Evolutionary conservation across 1,284 basidiomycete species (phyloP).

Genomic region (Ceratobasidium papillatum): DNA sequence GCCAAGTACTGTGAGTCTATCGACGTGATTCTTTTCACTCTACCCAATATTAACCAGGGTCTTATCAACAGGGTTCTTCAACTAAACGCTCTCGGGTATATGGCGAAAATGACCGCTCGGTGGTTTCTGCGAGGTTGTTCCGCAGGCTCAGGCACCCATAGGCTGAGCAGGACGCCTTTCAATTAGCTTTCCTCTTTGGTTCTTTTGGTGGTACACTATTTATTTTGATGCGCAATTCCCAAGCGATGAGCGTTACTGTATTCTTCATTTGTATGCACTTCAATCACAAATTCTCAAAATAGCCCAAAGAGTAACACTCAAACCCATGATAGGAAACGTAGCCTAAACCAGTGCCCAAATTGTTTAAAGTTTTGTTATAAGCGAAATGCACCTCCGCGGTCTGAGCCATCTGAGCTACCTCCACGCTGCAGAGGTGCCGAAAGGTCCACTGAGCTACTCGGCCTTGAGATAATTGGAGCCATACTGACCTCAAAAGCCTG

Average conservation of each 20-base stretch:
- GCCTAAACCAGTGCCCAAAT: neutral
- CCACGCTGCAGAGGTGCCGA: neutral
- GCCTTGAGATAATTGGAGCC: neutral
- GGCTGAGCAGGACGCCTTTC: neutral
- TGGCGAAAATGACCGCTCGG: neutral
- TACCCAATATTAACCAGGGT: neutral
- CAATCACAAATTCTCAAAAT: neutral
- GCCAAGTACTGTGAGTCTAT: slow-evolving; percentile 58
- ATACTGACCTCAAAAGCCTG: neutral
- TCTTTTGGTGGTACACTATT: neutral
- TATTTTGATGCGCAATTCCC: neutral
- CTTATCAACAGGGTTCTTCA: slow-evolving; percentile 44
- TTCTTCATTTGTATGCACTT: neutral
- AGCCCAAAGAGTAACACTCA: neutral
- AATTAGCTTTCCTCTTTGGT: neutral
- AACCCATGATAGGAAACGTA: neutral
- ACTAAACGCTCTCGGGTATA: slow-evolving; percentile 29
- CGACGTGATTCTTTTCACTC: too few relatives aligned
- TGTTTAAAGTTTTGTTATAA: neutral
- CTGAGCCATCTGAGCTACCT: slow-evolving; percentile 9
- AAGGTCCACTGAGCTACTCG: neutral
- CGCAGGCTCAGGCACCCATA: neutral
- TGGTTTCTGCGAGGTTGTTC: neutral
- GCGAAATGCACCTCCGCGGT: neutral
- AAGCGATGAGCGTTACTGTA: neutral